These are phyloP conservation scores for Melaleuca quinquenervia DNA, from an alignment of 345 rosid species.

Conservation along the genomic window DNA sequence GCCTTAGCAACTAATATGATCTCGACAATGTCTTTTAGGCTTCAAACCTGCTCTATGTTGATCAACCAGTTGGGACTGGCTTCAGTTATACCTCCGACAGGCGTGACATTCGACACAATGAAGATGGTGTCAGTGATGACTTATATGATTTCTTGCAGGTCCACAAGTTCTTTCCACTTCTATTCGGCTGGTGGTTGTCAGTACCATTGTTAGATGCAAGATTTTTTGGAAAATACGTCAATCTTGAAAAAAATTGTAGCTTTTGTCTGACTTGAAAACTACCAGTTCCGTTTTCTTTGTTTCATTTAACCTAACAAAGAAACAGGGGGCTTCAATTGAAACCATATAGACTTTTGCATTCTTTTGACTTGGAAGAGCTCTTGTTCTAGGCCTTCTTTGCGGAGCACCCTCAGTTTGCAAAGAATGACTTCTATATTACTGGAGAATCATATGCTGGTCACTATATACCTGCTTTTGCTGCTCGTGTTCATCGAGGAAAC, in stretches of 20 bases:
- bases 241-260: background rate
- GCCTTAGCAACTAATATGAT: background rate
- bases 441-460: slow-evolving; percentile 99
- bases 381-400: slow-evolving; percentile 67
- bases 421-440: slow-evolving; percentile 87
- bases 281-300: background rate
- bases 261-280: background rate
- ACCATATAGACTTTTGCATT: background rate
- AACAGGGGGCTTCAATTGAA: background rate
- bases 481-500: slow-evolving; percentile 85
- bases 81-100: slow-evolving; percentile 85
- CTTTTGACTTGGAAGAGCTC: background rate
- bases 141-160: slow-evolving; percentile 98
- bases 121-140: slow-evolving; percentile 83
- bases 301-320: background rate
- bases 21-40: slow-evolving; percentile 23
- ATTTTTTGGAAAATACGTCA: background rate
- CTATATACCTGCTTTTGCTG: slow-evolving; percentile 96
- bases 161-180: background rate
- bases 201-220: background rate
- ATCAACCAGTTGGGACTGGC: slow-evolving; percentile 97
- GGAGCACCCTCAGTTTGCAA: slow-evolving; percentile 71
- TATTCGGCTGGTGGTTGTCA: background rate
- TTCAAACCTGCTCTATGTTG: slow-evolving; percentile 88
- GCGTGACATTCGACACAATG: slow-evolving; percentile 81